Evolutionary conservation across 2,329 filamentous ascomycete genomes (phyloP), one percentile per base, ranked within the genome.

Genomic region (Colletotrichum falcatum): DNA sequence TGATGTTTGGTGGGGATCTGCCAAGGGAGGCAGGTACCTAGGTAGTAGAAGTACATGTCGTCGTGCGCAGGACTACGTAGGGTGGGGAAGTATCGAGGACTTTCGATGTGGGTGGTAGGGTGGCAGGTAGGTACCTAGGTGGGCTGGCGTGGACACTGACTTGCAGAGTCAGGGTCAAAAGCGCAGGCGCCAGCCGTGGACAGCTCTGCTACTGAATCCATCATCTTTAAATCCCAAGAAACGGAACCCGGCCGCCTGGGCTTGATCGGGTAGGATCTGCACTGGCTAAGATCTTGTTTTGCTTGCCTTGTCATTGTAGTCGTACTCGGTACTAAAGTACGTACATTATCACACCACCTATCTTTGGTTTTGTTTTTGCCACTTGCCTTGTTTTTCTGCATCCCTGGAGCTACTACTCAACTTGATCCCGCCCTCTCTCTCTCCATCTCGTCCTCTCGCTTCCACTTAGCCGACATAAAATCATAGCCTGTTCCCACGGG

Each of bases 171-270:
- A 11, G n/a, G n/a, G 12, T 20, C 28, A 30, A 33, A 49, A 37
- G 44, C 58, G 44, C 58, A 49, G 44, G 26, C 56, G 44, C 20
- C 28, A 46, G 39, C 39, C 56, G 56, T 46, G 18, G 56, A 5
- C 11, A 46, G 39, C 26, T 46, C 16, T 42, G 30, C 44, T 35
- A 12, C 30, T 26, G 28, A 68, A 48, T 46, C 66, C 66, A 59
- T 60, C 65, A 69, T 65, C 39, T 65, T 65, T 69, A 65, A 53
- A 69, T 59, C 61, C 61, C 66, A 65, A 44, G 60, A 44, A 68
- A 51, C 26, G 39, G 35, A 37, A 37, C 65, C 59, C 51, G 33
- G 60, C 60, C 42, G n/a, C 14, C 44, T 64, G 51, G 60, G 53
- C 59, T 55, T 55, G 53, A 37, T 18, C 51, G n/a, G 33, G 44